Conservation (phyloP, 192 early-diverging fungal genomes). For the Coemansia sp. region DNA sequence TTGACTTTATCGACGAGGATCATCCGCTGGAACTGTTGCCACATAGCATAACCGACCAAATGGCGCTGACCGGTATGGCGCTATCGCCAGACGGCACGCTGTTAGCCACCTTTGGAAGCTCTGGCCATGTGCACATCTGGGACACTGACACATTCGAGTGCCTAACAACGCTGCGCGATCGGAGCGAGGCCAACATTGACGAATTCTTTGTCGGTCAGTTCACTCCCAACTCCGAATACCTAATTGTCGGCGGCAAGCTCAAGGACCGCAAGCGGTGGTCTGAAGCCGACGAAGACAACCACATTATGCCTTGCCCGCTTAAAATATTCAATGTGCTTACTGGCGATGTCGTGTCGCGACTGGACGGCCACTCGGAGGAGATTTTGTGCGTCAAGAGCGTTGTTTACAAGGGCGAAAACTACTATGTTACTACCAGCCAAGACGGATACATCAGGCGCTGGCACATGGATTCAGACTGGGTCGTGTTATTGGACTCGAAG, state of each 20-base stretch:
- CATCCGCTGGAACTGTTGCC: constrained; percentile 69
- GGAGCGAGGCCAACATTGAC: constrained; percentile 79
- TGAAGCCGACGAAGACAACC: constrained; percentile 89
- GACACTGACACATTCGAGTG: constrained; percentile 74
- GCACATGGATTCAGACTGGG: constrained; percentile 84
- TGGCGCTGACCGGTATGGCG: constrained; percentile 81
- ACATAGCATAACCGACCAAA: constrained; percentile 74
- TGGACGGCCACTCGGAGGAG: constrained; percentile 89
- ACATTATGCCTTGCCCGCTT: constrained; percentile 90
- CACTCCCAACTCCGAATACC: constrained; percentile 61
- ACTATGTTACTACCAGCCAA: constrained; percentile 89
- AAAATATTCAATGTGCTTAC: constrained; percentile 87
- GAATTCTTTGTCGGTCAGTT: constrained; percentile 91
- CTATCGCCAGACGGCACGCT: constrained; percentile 84
- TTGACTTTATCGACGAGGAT: constrained; percentile 67
- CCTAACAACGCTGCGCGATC: constrained; percentile 74
- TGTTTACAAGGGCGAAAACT: constrained; percentile 77
- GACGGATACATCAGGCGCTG: constrained; percentile 94
- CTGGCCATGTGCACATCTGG: constrained; percentile 79
- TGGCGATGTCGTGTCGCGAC: constrained; percentile 76
- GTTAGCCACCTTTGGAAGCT: constrained; percentile 85
- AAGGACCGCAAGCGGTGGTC: constrained; percentile 91
- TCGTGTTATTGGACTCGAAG: constrained; percentile 63
- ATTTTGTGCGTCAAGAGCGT: constrained; percentile 80
- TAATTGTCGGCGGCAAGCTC: constrained; percentile 86